Conservation (phyloP, 2,329 filamentous ascomycete genomes). For the Elsinoe arachidis region DNA sequence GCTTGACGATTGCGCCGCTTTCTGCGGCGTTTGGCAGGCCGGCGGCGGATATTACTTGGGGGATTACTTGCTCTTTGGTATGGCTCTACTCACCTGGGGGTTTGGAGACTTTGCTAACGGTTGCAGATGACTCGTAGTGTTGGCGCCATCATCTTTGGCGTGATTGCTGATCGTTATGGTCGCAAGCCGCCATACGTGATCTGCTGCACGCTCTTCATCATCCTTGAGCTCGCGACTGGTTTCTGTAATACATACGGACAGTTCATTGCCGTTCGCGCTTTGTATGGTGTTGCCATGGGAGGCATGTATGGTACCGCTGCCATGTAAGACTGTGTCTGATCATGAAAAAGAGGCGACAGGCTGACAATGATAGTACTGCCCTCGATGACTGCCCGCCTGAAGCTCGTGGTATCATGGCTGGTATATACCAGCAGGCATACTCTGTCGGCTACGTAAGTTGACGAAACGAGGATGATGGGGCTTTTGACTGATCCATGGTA, state of each 20-base stretch:
- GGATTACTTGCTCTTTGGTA: conserved; percentile 29
- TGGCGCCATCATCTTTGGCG: conserved; percentile 49
- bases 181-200: conserved; percentile 45
- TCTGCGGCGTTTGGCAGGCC: conserved; percentile 46
- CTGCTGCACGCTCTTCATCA: conserved; percentile 54
- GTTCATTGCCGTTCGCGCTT: conserved; percentile 50
- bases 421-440: conserved; percentile 56
- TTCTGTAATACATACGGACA: conserved; percentile 51
- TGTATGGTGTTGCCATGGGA: conserved; percentile 58
- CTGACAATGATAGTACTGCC: conserved; percentile 40
- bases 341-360: no score
- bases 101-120: background rate
- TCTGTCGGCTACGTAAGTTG: conserved; percentile 55
- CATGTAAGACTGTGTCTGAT: background rate
- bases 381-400: conserved; percentile 53
- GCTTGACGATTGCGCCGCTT: conserved; percentile 45
- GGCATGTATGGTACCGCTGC: conserved; percentile 54
- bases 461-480: conserved; percentile 36
- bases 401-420: conserved; percentile 52
- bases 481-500: background rate
- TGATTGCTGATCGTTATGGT: conserved; percentile 27
- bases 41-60: conserved; percentile 54
- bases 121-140: conserved; percentile 50
- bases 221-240: conserved; percentile 51
- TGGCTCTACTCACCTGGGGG: background rate